Conservation (phyloP, 345 rosid species). For the Euphorbia pulcherrima region DNA sequence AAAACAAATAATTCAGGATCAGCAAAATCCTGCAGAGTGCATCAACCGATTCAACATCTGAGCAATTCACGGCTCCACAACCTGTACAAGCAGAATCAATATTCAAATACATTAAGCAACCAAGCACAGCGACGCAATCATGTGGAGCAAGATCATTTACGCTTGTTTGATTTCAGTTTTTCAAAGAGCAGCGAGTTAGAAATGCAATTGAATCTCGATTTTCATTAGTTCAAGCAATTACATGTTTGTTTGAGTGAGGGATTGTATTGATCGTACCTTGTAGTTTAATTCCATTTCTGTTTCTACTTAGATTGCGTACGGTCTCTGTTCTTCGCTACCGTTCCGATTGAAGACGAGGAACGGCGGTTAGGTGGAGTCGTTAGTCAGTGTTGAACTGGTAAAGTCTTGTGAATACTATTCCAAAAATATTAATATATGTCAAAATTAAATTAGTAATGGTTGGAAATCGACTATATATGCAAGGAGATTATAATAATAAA, state of each 20-base stretch:
- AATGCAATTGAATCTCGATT: background rate
- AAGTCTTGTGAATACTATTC: background rate
- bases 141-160: background rate
- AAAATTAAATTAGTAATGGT: no score
- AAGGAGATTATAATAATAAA: no score
- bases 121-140: background rate
- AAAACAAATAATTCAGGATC: conserved; percentile 24
- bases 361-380: background rate
- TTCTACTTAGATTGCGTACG: no score
- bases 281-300: background rate
- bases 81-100: background rate
- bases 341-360: background rate
- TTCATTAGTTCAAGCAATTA: background rate
- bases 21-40: no score
- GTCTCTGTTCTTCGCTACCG: no score
- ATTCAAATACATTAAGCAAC: background rate
- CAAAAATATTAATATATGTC: background rate
- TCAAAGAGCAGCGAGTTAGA: background rate
- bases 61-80: background rate
- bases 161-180: background rate
- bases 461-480: no score
- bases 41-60: background rate
- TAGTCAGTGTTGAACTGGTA: background rate
- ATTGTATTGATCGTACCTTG: conserved; percentile 2
- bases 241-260: background rate